Evolutionary conservation across 495 filamentous ascomycete species (phyloP).

Genomic region (Aspergillus baeticus): DNA sequence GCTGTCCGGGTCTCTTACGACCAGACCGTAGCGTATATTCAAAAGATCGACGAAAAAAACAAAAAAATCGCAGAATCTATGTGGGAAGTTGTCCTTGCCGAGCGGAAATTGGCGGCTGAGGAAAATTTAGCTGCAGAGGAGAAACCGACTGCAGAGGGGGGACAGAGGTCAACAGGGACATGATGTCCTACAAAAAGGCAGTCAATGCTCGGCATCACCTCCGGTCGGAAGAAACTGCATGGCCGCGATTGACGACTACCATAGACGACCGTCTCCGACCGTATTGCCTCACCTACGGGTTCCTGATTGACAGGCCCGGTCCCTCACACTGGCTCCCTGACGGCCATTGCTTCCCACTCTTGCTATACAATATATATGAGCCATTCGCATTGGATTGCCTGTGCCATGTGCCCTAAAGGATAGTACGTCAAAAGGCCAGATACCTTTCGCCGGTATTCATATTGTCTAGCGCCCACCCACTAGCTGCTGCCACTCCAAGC

Average conservation of each 20-base stretch:
- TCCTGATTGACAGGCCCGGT: background rate
- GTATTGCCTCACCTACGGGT: background rate
- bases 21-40: slow-evolving; percentile 23
- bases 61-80: slow-evolving; percentile 33
- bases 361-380: background rate
- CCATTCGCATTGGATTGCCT: no score
- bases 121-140: slow-evolving; percentile 19
- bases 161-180: background rate
- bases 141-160: no score
- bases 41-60: slow-evolving; percentile 25
- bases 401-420: no score
- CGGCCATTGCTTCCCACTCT: background rate
- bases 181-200: background rate
- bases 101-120: slow-evolving; percentile 36
- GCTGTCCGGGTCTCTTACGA: slow-evolving; percentile 17
- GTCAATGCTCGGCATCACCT: no score
- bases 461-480: no score
- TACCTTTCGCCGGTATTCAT: no score
- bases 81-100: slow-evolving; percentile 44
- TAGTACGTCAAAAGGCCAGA: no score
- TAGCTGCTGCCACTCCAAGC: no score
- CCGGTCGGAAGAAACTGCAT: no score
- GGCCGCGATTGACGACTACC: background rate
- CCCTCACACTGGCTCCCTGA: background rate
- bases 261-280: background rate